These are phyloP conservation scores for Nidularia pulvinata DNA, from an alignment of 768 basidiomycete genomes.

Conservation along the genomic window DNA sequence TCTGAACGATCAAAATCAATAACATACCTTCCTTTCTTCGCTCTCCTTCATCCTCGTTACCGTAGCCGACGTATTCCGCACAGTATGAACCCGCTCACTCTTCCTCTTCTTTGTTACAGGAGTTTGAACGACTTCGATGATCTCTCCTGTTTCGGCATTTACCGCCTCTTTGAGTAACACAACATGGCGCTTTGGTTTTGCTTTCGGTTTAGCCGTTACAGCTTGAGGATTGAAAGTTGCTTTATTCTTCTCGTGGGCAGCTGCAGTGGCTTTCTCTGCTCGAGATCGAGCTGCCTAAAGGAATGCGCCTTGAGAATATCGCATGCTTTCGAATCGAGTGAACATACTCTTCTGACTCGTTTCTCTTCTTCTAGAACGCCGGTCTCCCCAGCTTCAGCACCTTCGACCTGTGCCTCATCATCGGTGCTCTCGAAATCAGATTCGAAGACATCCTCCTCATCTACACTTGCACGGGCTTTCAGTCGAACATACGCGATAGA, in stretches of 20 bases:
- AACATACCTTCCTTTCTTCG: constrained; percentile 57
- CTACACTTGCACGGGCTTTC: constrained; percentile 30
- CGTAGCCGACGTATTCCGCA: constrained; percentile 71
- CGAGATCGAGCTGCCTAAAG: constrained; percentile 52
- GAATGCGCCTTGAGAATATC: constrained; percentile 1
- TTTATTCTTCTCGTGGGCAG: constrained; percentile 65
- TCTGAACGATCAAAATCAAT: neutral
- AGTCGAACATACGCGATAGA: constrained; percentile 3
- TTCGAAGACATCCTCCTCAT: constrained; percentile 81
- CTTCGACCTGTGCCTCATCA: constrained; percentile 61
- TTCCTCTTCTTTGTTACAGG: constrained; percentile 36
- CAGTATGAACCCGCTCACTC: constrained; percentile 67
- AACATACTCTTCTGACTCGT: constrained; percentile 42
- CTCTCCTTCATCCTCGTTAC: constrained; percentile 64
- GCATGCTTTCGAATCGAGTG: neutral
- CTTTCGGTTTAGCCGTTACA: constrained; percentile 16
- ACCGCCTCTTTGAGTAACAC: constrained; percentile 55
- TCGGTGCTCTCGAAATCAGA: constrained; percentile 89
- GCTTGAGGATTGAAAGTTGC: constrained; percentile 67
- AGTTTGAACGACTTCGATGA: constrained; percentile 30
- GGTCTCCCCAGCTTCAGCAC: constrained; percentile 55
- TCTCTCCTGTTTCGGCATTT: constrained; percentile 62
- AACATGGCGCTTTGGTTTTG: constrained; percentile 35
- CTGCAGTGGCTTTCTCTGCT: constrained; percentile 62
- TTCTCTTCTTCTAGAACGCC: constrained; percentile 62